Percentiles rank a stretch among this genome's conserved stretches.
phyloP scores from a whole-genome alignment of 2,329 filamentous ascomycete genomes.

The Ceratocystiopsis sp. region DNA sequence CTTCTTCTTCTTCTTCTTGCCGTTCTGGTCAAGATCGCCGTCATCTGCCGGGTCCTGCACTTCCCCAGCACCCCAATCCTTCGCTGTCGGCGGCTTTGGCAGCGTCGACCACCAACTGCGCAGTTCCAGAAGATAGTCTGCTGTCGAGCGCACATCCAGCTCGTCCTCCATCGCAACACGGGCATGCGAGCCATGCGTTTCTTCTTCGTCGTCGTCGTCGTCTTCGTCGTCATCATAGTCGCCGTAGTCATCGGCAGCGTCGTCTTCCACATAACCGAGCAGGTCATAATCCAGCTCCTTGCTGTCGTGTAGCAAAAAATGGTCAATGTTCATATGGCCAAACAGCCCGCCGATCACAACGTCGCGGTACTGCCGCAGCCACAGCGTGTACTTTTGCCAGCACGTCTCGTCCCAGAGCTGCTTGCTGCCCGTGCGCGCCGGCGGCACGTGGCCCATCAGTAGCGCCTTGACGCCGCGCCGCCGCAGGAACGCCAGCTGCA shows the following conservation, averaged over 20 bases:
- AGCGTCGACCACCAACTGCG: slow-evolving; percentile 62
- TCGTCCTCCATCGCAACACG: slow-evolving; percentile 21
- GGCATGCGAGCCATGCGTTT: neutral
- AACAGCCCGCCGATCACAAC: slow-evolving; percentile 66
- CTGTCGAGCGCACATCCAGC: slow-evolving; percentile 49
- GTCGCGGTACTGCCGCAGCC: slow-evolving; percentile 80
- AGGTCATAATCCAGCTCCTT: slow-evolving; percentile 50
- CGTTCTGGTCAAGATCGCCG: slow-evolving; percentile 6
- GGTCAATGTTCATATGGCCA: slow-evolving; percentile 97
- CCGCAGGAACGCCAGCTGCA: slow-evolving; percentile 73
- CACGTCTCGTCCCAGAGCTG: slow-evolving; percentile 89
- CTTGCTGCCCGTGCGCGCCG: slow-evolving; percentile 72
- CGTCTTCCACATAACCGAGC: slow-evolving; percentile 12
- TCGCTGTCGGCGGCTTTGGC: slow-evolving; percentile 27
- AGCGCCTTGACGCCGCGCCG: slow-evolving; percentile 84
- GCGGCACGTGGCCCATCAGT: slow-evolving; percentile 83
- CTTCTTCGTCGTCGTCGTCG: neutral
- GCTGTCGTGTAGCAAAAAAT: slow-evolving; percentile 84
- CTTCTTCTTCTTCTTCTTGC: slow-evolving; percentile 14
- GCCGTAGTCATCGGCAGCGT: slow-evolving; percentile 1
- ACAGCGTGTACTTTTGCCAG: slow-evolving; percentile 94
- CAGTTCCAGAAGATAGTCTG: slow-evolving; percentile 65
- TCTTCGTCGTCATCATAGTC: slow-evolving; percentile 23
- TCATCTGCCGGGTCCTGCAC: slow-evolving; percentile 4
- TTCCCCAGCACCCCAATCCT: neutral